These are phyloP conservation scores for Phytophthora vignae DNA, from an alignment of 352 stramenopile species.

Conservation along the genomic window DNA sequence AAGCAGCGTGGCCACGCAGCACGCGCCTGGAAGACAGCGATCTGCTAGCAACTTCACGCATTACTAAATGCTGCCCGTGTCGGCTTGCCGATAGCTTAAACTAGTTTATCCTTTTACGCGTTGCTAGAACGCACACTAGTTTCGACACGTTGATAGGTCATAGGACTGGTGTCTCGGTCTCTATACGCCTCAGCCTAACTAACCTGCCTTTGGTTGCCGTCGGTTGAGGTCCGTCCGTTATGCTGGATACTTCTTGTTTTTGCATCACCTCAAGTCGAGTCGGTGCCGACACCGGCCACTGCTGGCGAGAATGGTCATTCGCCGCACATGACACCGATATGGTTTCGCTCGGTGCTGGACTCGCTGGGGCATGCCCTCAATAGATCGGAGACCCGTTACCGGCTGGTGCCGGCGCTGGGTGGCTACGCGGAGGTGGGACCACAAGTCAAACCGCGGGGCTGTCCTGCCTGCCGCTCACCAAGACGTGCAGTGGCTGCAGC, in stretches of 20 bases:
- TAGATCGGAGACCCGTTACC: slow-evolving; percentile 12
- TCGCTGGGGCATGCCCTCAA: background rate
- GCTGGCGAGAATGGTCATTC: slow-evolving; percentile 17
- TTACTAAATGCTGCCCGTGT: background rate
- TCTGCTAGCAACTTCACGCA: background rate
- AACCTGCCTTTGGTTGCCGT: background rate
- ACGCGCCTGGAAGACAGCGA: background rate
- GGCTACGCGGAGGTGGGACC: background rate
- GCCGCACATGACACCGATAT: background rate
- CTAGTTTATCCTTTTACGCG: too few relatives aligned
- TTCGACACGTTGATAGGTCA: background rate
- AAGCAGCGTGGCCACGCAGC: background rate
- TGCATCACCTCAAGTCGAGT: slow-evolving; percentile 13
- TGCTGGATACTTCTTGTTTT: slow-evolving; percentile 22
- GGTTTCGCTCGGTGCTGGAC: background rate
- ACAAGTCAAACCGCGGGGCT: background rate
- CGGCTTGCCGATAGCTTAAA: too few relatives aligned
- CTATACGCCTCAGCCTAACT: background rate
- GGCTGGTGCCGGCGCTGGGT: background rate
- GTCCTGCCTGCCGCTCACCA: background rate
- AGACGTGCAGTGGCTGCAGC: slow-evolving; percentile 6
- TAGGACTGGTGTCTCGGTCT: background rate
- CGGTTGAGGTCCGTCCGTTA: slow-evolving; percentile 22
- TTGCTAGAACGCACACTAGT: background rate
- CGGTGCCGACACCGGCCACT: slow-evolving; percentile 4